Evolutionary conservation across 805 yeast species (phyloP).

Genomic region (Nakazawaea laoshanensis): DNA sequence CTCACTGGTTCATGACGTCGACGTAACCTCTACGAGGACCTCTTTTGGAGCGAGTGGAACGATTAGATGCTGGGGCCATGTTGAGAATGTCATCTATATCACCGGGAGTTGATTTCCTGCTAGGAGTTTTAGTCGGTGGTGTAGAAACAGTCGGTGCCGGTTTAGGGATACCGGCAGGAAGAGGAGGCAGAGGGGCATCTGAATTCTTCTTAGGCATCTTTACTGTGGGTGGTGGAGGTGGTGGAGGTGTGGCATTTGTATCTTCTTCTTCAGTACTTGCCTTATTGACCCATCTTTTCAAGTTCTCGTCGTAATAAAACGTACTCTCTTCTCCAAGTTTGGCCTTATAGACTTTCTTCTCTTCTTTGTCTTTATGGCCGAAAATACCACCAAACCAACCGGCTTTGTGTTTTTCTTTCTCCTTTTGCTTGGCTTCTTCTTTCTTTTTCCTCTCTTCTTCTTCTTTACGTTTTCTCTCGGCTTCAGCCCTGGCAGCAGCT

Average conservation of each 20-base stretch:
- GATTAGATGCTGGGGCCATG: slow-evolving; percentile 20
- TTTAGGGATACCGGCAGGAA: slow-evolving; percentile 21
- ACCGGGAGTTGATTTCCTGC: slow-evolving; percentile 6
- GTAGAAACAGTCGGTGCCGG: slow-evolving; percentile 18
- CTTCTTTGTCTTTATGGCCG: slow-evolving; percentile 35
- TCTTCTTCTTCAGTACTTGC: slow-evolving; percentile 61
- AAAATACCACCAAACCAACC: slow-evolving; percentile 61
- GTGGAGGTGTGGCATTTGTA: slow-evolving; percentile 41
- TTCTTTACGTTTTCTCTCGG: slow-evolving; percentile 14
- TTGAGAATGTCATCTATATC: slow-evolving; percentile 10
- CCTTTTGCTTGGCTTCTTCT: slow-evolving; percentile 7
- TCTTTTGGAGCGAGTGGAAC: slow-evolving; percentile 38
- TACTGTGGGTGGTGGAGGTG: slow-evolving; percentile 64
- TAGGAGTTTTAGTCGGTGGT: slow-evolving; percentile 8
- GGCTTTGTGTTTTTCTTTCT: slow-evolving; percentile 9
- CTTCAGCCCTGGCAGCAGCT: slow-evolving; percentile 12
- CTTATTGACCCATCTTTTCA: slow-evolving; percentile 80
- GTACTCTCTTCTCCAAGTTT: slow-evolving; percentile 74
- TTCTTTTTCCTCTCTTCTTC: slow-evolving; percentile 12
- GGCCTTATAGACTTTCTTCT: slow-evolving; percentile 73
- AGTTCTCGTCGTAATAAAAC: slow-evolving; percentile 74
- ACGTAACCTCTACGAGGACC: slow-evolving; percentile 55
- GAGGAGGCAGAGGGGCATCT: slow-evolving; percentile 24
- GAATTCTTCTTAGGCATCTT: slow-evolving; percentile 20
- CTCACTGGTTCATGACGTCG: slow-evolving; percentile 42